These are phyloP conservation scores for Euphorbia corollata DNA, from an alignment of 441 rosid genomes.

Conservation along the genomic window DNA sequence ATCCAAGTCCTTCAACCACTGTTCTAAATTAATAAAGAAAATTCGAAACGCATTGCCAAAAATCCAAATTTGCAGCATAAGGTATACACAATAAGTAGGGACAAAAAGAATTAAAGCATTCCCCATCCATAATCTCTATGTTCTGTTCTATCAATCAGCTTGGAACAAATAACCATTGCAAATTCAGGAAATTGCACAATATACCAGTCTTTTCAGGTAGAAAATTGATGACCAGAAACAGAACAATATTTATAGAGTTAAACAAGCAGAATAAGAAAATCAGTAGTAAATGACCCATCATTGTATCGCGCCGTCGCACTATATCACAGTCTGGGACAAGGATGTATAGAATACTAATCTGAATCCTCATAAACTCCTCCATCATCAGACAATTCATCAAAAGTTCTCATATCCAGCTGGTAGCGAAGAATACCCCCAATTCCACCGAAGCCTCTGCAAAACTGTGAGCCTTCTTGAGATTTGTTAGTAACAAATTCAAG, in stretches of 20 bases:
- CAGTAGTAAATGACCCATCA: slow-evolving; percentile 4
- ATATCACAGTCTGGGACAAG: slow-evolving; percentile 25
- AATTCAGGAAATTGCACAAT: slow-evolving; percentile 9
- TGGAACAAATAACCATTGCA: neutral
- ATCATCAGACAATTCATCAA: slow-evolving; percentile 59
- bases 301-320: slow-evolving; percentile 7
- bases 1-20: too few species aligned
- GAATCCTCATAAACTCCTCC: slow-evolving; percentile 53
- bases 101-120: neutral
- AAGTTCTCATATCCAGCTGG: slow-evolving; percentile 68
- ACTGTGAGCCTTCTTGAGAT: slow-evolving; percentile 80
- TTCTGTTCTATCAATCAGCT: neutral
- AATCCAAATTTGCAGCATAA: neutral
- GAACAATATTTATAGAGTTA: neutral
- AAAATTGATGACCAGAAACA: neutral
- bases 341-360: slow-evolving; percentile 43
- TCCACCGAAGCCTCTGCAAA: slow-evolving; percentile 86
- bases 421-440: slow-evolving; percentile 80
- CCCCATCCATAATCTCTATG: neutral
- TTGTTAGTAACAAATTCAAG: slow-evolving; percentile 82
- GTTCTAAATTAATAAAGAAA: too few species aligned
- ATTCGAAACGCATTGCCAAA: too few species aligned
- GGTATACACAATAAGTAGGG: too few species aligned
- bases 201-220: neutral
- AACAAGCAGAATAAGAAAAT: slow-evolving; percentile 11